Percentiles rank a stretch among this genome's conserved stretches.
Evolutionary conservation across 2,329 filamentous ascomycete genomes (phyloP).

Genomic region (Chrysoporthe puriensis): DNA sequence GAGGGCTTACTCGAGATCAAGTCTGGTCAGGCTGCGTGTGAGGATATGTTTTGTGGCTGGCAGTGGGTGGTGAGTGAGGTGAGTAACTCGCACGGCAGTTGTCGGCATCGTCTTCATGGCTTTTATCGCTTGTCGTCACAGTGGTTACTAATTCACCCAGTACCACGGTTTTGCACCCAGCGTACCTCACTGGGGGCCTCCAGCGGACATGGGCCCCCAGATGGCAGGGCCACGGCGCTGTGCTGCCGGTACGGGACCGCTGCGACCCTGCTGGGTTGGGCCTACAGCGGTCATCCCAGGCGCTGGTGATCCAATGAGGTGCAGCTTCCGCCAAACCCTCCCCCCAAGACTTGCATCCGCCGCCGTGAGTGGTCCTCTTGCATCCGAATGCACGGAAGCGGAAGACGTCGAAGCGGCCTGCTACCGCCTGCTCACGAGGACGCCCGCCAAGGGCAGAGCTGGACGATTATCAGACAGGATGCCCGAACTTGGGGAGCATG

Average conservation of each 20-base stretch:
- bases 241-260: too few species aligned
- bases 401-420: conserved; percentile 2
- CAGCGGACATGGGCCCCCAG: too few species aligned
- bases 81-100: conserved; percentile 1
- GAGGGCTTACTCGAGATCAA: too few species aligned
- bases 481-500: background rate
- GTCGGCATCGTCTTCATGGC: conserved; percentile 1
- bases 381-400: conserved; percentile 27
- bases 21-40: too few species aligned
- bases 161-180: background rate
- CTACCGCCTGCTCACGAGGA: background rate
- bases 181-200: background rate
- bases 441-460: background rate
- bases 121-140: conserved; percentile 4
- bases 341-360: conserved; percentile 20
- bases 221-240: too few species aligned
- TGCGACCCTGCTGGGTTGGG: too few species aligned
- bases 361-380: conserved; percentile 1
- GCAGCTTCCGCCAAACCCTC: background rate
- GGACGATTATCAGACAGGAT: background rate
- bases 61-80: background rate
- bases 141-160: background rate
- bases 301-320: background rate
- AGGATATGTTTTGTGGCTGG: background rate
- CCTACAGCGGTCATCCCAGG: too few species aligned